Conservation (phyloP, 1,284 basidiomycete genomes). For the Fomitopsis schrenkii region DNA sequence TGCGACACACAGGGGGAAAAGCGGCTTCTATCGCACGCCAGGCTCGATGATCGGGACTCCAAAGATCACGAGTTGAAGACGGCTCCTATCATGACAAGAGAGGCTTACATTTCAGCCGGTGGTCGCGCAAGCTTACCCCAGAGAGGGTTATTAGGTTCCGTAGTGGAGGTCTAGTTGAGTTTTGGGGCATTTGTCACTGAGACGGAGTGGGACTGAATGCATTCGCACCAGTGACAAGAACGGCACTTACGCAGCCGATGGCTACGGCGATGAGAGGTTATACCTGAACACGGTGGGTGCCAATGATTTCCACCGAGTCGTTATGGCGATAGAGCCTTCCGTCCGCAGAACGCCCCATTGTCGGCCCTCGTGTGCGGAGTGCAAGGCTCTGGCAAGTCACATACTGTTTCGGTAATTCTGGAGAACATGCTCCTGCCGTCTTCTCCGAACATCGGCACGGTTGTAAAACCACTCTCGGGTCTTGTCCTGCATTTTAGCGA, state of each 20-base stretch:
- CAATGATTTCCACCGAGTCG: not conserved
- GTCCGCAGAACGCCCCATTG: slow-evolving; percentile 30
- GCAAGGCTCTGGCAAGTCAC: slow-evolving; percentile 65
- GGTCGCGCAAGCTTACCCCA: slow-evolving; percentile 18
- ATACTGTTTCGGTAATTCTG: slow-evolving; percentile 60
- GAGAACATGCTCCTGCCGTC: slow-evolving; percentile 65
- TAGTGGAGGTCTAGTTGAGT: slow-evolving; percentile 24
- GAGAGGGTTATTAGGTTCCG: slow-evolving; percentile 28
- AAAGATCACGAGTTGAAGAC: slow-evolving; percentile 26
- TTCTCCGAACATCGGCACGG: slow-evolving; percentile 41
- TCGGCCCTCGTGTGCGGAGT: slow-evolving; percentile 31
- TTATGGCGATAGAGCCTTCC: not conserved
- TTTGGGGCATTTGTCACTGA: no score
- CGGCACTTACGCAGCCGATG: slow-evolving; percentile 15
- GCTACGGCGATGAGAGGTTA: slow-evolving; percentile 40
- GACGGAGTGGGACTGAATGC: not conserved
- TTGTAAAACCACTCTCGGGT: slow-evolving; percentile 52
- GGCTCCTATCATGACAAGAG: slow-evolving; percentile 30
- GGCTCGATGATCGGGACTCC: slow-evolving; percentile 2
- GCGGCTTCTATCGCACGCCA: slow-evolving; percentile 4
- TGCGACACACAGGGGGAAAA: not conserved
- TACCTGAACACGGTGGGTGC: slow-evolving; percentile 55
- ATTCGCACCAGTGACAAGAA: slow-evolving; percentile 26
- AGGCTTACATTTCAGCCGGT: slow-evolving; percentile 22
- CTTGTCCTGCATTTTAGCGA: slow-evolving; percentile 69